Conservation (phyloP, 805 yeast species). For the Saccharomycopsis sp. region DNA sequence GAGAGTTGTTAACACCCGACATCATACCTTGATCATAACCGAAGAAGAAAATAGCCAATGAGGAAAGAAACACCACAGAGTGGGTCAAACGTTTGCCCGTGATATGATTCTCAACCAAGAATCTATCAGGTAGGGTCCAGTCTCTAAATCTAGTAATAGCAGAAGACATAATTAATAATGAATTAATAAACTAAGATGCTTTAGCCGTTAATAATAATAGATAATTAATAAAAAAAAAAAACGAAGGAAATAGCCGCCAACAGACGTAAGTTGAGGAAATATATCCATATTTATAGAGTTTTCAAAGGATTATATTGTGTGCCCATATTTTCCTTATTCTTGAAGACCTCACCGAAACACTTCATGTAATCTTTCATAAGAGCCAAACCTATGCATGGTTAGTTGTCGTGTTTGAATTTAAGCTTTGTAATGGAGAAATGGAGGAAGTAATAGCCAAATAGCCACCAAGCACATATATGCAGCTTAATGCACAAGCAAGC, state of each 20-base stretch:
- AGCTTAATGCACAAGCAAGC: background rate
- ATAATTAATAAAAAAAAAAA: background rate
- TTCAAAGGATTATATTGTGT: no score
- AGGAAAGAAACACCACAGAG: conserved; percentile 51
- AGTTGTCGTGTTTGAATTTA: background rate
- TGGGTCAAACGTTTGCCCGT: conserved; percentile 43
- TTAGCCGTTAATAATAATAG: background rate
- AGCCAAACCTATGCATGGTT: background rate
- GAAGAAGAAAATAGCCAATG: conserved; percentile 56
- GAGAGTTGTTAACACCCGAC: conserved; percentile 44
- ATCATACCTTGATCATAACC: conserved; percentile 79
- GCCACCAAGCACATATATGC: background rate
- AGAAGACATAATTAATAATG: background rate
- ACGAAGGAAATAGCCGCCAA: background rate
- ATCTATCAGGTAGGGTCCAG: conserved; percentile 3
- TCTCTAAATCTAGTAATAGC: background rate
- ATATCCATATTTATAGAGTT: background rate
- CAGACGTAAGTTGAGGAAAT: background rate
- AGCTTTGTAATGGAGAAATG: background rate
- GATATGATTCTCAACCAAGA: conserved; percentile 4
- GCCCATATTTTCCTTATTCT: background rate
- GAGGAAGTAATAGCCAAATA: background rate
- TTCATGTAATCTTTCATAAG: background rate
- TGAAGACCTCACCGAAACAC: background rate
- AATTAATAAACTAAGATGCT: background rate